These are phyloP conservation scores for Colletotrichum incanum DNA, from an alignment of 2,329 filamentous ascomycete species.

Conservation along the genomic window DNA sequence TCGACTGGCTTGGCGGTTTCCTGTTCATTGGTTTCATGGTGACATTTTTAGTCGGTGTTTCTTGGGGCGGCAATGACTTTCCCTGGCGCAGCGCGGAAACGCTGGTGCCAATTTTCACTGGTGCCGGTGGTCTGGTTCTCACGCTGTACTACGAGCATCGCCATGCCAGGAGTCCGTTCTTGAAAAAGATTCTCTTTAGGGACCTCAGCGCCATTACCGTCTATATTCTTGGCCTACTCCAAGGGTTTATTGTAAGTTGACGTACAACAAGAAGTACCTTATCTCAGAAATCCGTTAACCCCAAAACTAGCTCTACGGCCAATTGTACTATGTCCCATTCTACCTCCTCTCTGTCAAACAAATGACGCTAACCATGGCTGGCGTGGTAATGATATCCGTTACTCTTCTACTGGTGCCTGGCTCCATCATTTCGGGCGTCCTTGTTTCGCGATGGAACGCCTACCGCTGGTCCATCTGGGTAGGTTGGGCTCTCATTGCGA, in stretches of 20 bases:
- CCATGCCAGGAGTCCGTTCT: slow-evolving; percentile 51
- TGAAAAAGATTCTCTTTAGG: slow-evolving; percentile 50
- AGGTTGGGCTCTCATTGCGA: slow-evolving; percentile 51
- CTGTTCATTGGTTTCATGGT: slow-evolving; percentile 61
- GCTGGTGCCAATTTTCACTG: slow-evolving; percentile 61
- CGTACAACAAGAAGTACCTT: background rate
- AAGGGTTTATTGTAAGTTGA: slow-evolving; percentile 52
- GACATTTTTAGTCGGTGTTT: slow-evolving; percentile 61
- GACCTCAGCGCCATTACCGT: slow-evolving; percentile 49
- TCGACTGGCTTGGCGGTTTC: slow-evolving; percentile 63
- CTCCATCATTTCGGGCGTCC: slow-evolving; percentile 51
- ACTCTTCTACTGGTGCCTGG: slow-evolving; percentile 50
- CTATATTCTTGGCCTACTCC: slow-evolving; percentile 51
- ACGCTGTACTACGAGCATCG: slow-evolving; percentile 57
- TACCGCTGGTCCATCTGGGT: slow-evolving; percentile 57
- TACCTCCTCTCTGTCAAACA: slow-evolving; percentile 55
- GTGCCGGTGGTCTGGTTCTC: slow-evolving; percentile 55
- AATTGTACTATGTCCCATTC: slow-evolving; percentile 55
- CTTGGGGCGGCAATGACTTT: too few relatives aligned
- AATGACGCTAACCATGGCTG: slow-evolving; percentile 51
- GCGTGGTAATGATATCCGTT: slow-evolving; percentile 53
- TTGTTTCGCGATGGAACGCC: slow-evolving; percentile 51
- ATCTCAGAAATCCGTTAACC: background rate
- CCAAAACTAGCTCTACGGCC: slow-evolving; percentile 47
- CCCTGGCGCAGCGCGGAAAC: slow-evolving; percentile 58